Evolutionary conservation across 2,329 filamentous ascomycete species (phyloP).

Genomic region (Cryphonectria radicalis): DNA sequence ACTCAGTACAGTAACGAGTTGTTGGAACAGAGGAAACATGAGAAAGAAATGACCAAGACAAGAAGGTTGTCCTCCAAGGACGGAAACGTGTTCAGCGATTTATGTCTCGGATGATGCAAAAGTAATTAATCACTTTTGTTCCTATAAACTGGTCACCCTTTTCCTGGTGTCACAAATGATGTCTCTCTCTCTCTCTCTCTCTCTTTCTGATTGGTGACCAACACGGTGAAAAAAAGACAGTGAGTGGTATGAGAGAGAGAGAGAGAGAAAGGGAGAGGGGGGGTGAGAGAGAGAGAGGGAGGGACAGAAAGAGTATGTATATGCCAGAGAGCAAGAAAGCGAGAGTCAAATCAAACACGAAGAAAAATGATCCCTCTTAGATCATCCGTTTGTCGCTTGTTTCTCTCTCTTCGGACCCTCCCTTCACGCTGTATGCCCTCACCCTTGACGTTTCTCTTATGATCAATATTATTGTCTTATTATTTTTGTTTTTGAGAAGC

Average conservation of each 20-base stretch:
- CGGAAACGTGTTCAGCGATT: slow-evolving; percentile 3
- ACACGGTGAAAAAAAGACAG: background rate
- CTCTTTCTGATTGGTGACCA: background rate
- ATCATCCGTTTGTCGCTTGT: background rate
- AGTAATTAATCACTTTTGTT: background rate
- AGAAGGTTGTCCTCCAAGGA: background rate
- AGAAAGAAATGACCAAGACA: background rate
- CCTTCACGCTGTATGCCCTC: background rate
- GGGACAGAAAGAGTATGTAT: background rate
- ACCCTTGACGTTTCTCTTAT: background rate
- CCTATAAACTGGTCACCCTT: background rate
- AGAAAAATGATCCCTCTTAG: background rate
- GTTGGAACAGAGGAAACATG: background rate
- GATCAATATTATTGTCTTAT: background rate
- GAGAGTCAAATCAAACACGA: background rate
- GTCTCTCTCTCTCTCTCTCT: slow-evolving; percentile 20
- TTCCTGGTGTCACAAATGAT: slow-evolving; percentile 19
- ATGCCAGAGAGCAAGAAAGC: background rate
- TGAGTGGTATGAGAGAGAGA: background rate
- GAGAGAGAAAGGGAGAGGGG: background rate
- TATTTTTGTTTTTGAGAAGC: too few relatives aligned
- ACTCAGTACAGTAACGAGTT: background rate
- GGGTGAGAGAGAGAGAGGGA: background rate
- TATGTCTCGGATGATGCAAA: slow-evolving; percentile 19
- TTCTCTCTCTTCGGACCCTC: background rate